Percentiles rank a stretch among this genome's conserved stretches.
phyloP scores from a whole-genome alignment of 2,329 filamentous ascomycete genomes.

The Anthostomella pinea region DNA sequence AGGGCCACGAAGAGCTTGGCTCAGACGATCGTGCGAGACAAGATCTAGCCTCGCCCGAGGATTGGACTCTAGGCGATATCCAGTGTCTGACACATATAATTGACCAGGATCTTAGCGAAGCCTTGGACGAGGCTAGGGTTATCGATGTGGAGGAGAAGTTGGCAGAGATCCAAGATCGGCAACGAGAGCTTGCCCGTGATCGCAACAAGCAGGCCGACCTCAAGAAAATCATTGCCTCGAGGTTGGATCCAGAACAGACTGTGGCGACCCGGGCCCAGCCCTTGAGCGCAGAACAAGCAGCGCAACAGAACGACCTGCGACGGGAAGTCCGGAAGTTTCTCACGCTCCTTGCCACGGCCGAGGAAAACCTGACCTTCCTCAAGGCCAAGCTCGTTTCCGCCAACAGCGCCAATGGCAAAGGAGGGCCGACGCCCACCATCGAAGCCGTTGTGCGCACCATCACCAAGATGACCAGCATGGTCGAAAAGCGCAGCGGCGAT shows the following conservation, averaged over 20 bases:
- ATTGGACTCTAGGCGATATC: conserved; percentile 76
- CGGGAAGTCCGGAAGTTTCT: conserved; percentile 72
- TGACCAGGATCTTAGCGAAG: conserved; percentile 58
- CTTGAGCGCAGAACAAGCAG: conserved; percentile 78
- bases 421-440: conserved; percentile 65
- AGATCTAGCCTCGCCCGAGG: conserved; percentile 66
- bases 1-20: conserved; percentile 60
- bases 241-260: conserved; percentile 64
- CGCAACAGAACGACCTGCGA: conserved; percentile 80
- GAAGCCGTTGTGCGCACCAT: conserved; percentile 92
- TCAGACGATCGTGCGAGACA: conserved; percentile 56
- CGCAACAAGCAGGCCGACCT: conserved; percentile 76
- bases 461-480: conserved; percentile 86
- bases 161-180: conserved; percentile 63
- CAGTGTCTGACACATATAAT: conserved; percentile 64
- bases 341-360: conserved; percentile 70
- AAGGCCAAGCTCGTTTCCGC: conserved; percentile 70
- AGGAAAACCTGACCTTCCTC: conserved; percentile 76
- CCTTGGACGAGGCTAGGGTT: conserved; percentile 66
- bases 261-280: conserved; percentile 67
- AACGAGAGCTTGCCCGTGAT: conserved; percentile 68
- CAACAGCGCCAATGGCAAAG: conserved; percentile 47
- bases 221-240: conserved; percentile 68
- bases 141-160: conserved; percentile 67
- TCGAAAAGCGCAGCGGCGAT: conserved; percentile 85